phyloP scores from a whole-genome alignment of 805 yeast genomes.

The Candida namnaoensis region DNA sequence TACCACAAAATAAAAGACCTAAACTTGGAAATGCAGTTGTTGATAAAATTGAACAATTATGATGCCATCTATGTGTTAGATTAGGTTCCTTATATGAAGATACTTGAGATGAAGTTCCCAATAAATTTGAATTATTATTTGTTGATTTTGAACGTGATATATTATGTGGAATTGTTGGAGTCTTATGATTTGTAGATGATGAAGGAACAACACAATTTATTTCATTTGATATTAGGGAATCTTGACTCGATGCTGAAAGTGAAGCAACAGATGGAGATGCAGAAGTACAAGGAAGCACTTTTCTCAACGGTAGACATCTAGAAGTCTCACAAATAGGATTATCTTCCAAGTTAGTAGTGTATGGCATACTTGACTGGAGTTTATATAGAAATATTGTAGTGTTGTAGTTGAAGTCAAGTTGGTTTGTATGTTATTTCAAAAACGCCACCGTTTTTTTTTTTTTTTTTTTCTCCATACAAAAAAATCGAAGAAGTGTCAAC shows the following conservation, averaged over 20 bases:
- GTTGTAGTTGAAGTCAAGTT: too few relatives aligned
- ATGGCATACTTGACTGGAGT: background rate
- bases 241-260: conserved; percentile 9
- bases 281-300: conserved; percentile 1
- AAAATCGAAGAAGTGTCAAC: too few relatives aligned
- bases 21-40: conserved; percentile 51
- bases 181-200: too few relatives aligned
- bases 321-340: conserved; percentile 9
- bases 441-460: too few relatives aligned
- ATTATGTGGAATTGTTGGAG: too few relatives aligned
- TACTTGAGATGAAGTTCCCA: too few relatives aligned
- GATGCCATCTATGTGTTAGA: conserved; percentile 69
- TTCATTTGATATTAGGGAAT: background rate
- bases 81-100: conserved; percentile 1
- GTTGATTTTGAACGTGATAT: too few relatives aligned
- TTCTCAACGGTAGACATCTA: conserved; percentile 11
- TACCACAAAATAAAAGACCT: conserved; percentile 73
- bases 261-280: background rate
- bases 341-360: conserved; percentile 6
- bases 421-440: too few relatives aligned
- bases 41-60: conserved; percentile 64
- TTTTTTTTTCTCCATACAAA: too few relatives aligned
- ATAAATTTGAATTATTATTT: background rate
- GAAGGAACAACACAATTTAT: too few relatives aligned
- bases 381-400: too few relatives aligned